Base-by-base conservation (phyloP, 1,284 basidiomycete species). In the Meira miltonrushii region DNA sequence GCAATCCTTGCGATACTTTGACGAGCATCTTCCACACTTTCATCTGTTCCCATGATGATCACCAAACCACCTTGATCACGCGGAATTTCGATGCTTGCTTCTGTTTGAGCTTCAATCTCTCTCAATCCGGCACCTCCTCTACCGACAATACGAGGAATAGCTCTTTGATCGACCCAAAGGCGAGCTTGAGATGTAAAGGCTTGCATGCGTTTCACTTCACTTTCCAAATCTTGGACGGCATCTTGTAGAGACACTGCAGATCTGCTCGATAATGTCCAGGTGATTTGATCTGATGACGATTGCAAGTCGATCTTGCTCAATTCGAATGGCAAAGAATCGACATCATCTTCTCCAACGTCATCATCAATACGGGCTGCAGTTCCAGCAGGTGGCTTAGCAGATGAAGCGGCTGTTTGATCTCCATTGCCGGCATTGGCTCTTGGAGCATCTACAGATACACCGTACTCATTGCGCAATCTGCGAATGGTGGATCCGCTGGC, bases 61-160 rank as follows among this genome's bases (percentile, higher is more conserved):
- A 68, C 68, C 19, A 69, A 54, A 39, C 67, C 69, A 25, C 61
- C 61, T 9, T 62, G 58, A 39, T 70, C 69, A 17, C 71, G 55
- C 23, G 72, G 71, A 39, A 74, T 71, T 60, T 72, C 67, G 58
- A 74, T 57, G n/a, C 60, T 51, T 19, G 67, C 66, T 44, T 67
- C 68, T 33, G 64, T 65, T 13, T 40, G 39, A 44, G 23, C 17
- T 57, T 72, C 69, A 52, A 57, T 63, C 53, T 74, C 60, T 55
- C 56, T 54, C 19, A 74, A 66, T 6, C 66, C 72, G 28, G 57
- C 56, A 3, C 72, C 72, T 4, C 65, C 64, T 12, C 62, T 59
- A 39, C 72, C 72, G 33, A 74, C 66, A 54, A 74, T 60, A 19
- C 68, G 62, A 8, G 69, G 71, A 13, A 71, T 66, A 1, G 60